Conservation (phyloP, 176 grass and related monocot species). For the Alloteropsis semialata region DNA sequence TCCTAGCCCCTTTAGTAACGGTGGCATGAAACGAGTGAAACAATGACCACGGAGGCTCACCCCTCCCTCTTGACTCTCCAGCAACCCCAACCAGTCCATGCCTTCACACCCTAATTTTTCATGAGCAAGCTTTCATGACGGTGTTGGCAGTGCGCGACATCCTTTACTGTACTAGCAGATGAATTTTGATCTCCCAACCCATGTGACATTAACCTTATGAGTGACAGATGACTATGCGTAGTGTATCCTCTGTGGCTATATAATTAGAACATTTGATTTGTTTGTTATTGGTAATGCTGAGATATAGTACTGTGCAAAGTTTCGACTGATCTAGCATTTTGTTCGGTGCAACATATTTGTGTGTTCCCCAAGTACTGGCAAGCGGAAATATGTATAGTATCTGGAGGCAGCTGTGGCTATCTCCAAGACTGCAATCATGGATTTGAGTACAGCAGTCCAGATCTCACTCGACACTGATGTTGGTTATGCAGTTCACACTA, state of each 20-base stretch:
- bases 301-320: constrained; percentile 42
- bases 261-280: constrained; percentile 66
- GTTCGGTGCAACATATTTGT: neutral
- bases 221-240: constrained; percentile 41
- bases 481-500: neutral
- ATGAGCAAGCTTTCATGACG: constrained; percentile 52
- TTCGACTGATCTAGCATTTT: constrained; percentile 20
- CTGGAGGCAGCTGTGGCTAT: neutral
- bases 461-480: neutral
- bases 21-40: constrained; percentile 67
- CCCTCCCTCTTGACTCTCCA: constrained; percentile 38
- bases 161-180: constrained; percentile 36
- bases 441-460: neutral
- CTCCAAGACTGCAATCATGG: neutral
- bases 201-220: constrained; percentile 54
- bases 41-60: constrained; percentile 41
- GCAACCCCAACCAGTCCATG: constrained; percentile 23
- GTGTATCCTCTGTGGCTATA: constrained; percentile 46
- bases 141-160: constrained; percentile 33
- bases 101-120: constrained; percentile 60
- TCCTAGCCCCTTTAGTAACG: constrained; percentile 52
- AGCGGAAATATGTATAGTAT: neutral
- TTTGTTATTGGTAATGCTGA: constrained; percentile 46
- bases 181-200: constrained; percentile 54
- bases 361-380: neutral